Evolutionary conservation across 2,329 filamentous ascomycete genomes (phyloP).

Genomic region (Ceratocystis ficicola): DNA sequence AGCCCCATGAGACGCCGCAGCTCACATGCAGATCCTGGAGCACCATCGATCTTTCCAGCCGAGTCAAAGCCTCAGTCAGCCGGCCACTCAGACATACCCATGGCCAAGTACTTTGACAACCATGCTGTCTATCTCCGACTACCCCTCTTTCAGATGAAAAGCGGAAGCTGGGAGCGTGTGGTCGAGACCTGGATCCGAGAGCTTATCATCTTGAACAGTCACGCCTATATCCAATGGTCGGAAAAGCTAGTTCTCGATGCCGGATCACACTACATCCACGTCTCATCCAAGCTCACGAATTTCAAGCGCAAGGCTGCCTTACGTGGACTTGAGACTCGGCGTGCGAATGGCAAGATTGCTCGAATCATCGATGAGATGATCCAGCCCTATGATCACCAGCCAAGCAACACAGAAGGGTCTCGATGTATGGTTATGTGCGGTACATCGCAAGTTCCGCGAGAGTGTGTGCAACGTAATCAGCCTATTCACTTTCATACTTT

Average conservation of each 20-base stretch:
- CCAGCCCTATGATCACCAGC: neutral
- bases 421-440: neutral
- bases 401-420: neutral
- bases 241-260: neutral
- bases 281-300: neutral
- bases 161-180: conserved; percentile 1
- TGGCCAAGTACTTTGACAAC: neutral
- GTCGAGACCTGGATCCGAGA: conserved; percentile 11
- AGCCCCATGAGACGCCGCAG: neutral
- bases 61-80: neutral
- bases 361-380: neutral
- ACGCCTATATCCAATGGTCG: neutral
- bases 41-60: neutral
- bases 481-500: neutral
- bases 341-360: neutral
- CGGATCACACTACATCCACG: neutral
- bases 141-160: conserved; percentile 1
- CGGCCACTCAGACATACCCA: neutral
- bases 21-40: neutral
- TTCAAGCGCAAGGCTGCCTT: neutral
- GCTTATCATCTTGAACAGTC: neutral
- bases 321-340: neutral
- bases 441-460: neutral
- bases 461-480: neutral
- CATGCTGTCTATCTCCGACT: neutral